phyloP scores from a whole-genome alignment of 495 filamentous ascomycete genomes.

The Neurospora sp. region DNA sequence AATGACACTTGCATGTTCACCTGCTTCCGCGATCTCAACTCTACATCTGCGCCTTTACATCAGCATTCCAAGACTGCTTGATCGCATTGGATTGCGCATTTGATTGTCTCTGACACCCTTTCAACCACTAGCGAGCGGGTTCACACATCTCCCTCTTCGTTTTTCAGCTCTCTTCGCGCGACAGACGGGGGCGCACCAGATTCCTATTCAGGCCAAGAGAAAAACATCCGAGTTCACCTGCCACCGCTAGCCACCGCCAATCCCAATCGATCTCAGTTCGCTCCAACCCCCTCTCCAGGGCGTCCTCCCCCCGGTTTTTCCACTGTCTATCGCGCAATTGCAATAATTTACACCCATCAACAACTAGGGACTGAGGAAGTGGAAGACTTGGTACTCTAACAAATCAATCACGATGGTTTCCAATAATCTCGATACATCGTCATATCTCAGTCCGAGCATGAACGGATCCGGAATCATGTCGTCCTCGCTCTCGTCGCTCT shows the following conservation, averaged over 20 bases:
- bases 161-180: neutral
- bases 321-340: neutral
- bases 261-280: neutral
- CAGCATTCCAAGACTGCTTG: neutral
- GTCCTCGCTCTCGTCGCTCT: constrained; percentile 37
- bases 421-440: neutral
- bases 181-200: neutral
- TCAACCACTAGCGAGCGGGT: neutral
- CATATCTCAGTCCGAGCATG: constrained; percentile 14
- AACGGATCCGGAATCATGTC: constrained; percentile 21
- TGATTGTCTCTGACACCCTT: neutral
- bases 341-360: neutral
- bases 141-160: neutral
- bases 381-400: neutral
- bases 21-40: neutral
- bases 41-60: neutral
- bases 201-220: neutral
- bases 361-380: neutral
- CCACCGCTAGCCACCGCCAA: neutral
- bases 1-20: neutral
- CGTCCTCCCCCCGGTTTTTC: neutral
- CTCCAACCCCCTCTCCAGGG: neutral
- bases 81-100: neutral
- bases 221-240: neutral
- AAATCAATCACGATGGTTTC: neutral